Conservation (phyloP, 1,284 basidiomycete species). For the Retiboletus flavoniger region DNA sequence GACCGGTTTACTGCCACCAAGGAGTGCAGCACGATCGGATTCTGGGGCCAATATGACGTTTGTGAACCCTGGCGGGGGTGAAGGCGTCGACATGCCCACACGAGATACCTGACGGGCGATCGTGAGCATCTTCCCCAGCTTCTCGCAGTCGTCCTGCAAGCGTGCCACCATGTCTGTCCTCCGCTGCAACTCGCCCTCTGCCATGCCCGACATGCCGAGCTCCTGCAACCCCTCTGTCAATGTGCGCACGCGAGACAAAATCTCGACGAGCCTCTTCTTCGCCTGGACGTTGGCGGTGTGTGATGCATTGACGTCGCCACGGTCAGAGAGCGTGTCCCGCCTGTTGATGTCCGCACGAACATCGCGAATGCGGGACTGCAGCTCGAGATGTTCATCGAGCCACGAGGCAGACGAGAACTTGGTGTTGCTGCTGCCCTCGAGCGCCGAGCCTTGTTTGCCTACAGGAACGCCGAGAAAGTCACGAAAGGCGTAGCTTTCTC, state of each 20-base stretch:
- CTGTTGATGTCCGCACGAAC: slow-evolving; percentile 83
- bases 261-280: slow-evolving; percentile 78
- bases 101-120: slow-evolving; percentile 59
- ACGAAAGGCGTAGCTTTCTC: slow-evolving; percentile 75
- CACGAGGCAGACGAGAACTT: slow-evolving; percentile 75
- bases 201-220: slow-evolving; percentile 67
- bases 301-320: slow-evolving; percentile 71
- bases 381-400: slow-evolving; percentile 80
- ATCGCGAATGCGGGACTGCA: slow-evolving; percentile 73
- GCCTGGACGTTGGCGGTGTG: slow-evolving; percentile 80
- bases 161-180: slow-evolving; percentile 81
- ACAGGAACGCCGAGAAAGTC: slow-evolving; percentile 85
- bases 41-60: slow-evolving; percentile 47
- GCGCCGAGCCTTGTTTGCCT: slow-evolving; percentile 46
- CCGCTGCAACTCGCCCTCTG: slow-evolving; percentile 80
- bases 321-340: slow-evolving; percentile 78
- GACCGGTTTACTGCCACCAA: slow-evolving; percentile 49
- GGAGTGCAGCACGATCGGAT: slow-evolving; percentile 63
- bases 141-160: slow-evolving; percentile 84
- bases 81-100: slow-evolving; percentile 26
- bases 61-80: slow-evolving; percentile 20
- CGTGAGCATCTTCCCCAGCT: slow-evolving; percentile 74
- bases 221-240: slow-evolving; percentile 71
- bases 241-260: slow-evolving; percentile 65
- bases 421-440: slow-evolving; percentile 29